Base-by-base conservation (phyloP, 2,329 filamentous ascomycete genomes). In the Nemania sp. region DNA sequence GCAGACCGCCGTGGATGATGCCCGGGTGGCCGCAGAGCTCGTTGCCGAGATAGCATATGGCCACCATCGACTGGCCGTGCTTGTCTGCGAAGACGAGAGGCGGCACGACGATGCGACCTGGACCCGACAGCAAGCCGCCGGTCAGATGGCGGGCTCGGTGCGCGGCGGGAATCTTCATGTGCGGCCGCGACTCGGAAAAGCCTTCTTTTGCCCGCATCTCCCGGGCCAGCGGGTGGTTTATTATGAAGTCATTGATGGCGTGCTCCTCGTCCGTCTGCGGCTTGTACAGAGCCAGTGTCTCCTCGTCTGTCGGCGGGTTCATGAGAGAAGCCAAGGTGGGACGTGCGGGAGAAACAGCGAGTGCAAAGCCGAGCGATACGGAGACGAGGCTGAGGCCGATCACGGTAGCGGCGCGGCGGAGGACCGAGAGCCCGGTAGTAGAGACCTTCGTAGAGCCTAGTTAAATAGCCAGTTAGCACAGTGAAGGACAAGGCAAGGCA, bases 21-120 rank as follows among this genome's bases (percentile, higher is more conserved):
- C 89, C 91, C 5, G 90, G 89, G 71, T 97, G 92, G 1, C 93
- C 93, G 68, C 91, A 97, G 34, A 97, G 76, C 64, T 90, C 86
- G 2, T 80, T 74, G 2, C 93, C 93, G 0, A 96, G 79, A 68
- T 92, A 92, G 48, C 86, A 80, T 36, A 97, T 80, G 12, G 85
- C 83, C 5, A 92, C 83, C 49, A 90, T 75, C 44, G 79, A 81
- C 74, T 84, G 86, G 48, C 90, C 88, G 23, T 79, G 82, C 19
- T 82, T 79, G 62, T 94, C 88, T 49, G 76, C 79, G 80, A 92
- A 97, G 5, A 84, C 82, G 40, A 90, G 79, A 1, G 93, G 91
- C 3, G 93, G 92, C 1, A 96, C 89, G 3, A 84, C 84, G 57
- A 99, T 84, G 70, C 84, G 88, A 26, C 86, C 84, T 0, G 86